A percentile compares a stretch with the other conserved stretches of the same genome.
These are phyloP conservation scores for Fusarium anthophilum DNA, from an alignment of 2,329 filamentous ascomycete genomes.

Conservation along the genomic window DNA sequence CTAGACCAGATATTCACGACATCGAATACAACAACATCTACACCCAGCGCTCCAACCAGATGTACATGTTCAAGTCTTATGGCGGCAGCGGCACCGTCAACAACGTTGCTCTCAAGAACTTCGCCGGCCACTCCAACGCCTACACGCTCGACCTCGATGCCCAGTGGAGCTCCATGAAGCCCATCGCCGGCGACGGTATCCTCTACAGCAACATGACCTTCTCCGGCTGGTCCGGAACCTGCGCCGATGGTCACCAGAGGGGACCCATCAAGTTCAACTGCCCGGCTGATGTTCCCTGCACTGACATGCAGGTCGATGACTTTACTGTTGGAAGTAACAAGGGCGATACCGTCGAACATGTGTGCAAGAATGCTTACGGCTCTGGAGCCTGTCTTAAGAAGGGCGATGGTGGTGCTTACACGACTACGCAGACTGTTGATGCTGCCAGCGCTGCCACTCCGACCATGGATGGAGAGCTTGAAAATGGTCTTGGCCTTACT, in stretches of 20 bases:
- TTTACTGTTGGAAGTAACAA: conserved; percentile 28
- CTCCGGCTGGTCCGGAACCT: conserved; percentile 35
- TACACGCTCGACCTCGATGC: conserved; percentile 34
- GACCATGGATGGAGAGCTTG: conserved; percentile 31
- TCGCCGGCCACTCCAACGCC: conserved; percentile 35
- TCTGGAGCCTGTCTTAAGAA: conserved; percentile 27
- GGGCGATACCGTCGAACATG: conserved; percentile 22
- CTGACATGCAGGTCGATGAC: conserved; percentile 31
- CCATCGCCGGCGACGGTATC: conserved; percentile 20
- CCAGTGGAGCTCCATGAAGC: conserved; percentile 30
- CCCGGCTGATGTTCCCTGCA: conserved; percentile 26
- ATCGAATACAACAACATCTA: conserved; percentile 37
- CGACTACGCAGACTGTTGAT: conserved; percentile 26
- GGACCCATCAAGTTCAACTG: conserved; percentile 39
- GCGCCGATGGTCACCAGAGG: conserved; percentile 25
- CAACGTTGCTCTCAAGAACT: conserved; percentile 34
- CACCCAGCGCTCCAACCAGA: conserved; percentile 34
- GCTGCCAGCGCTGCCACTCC: conserved; percentile 1
- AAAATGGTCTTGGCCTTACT: conserved; percentile 22
- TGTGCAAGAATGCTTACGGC: conserved; percentile 33
- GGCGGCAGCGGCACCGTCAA: conserved; percentile 33
- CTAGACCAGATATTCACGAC: conserved; percentile 10
- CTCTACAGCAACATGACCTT: conserved; percentile 36
- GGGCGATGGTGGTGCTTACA: conserved; percentile 12
- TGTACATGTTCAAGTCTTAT: conserved; percentile 40